Evolutionary conservation across 176 grass and related monocot genomes (phyloP).

Genomic region (Eleusine indica): DNA sequence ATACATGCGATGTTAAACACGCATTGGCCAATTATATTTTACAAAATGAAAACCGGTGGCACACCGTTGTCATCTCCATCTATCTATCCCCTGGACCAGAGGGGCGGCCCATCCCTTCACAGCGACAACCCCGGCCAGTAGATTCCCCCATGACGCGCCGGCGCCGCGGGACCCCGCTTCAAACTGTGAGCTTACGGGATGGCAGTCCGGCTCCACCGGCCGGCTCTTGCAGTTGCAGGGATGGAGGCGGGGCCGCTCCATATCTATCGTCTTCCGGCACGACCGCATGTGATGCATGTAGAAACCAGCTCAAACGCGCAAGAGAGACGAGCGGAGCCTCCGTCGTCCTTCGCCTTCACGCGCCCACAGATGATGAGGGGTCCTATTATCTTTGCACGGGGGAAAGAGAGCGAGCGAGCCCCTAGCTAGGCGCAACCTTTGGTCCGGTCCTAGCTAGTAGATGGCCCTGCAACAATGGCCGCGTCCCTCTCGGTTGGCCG

Average conservation of each 20-base stretch:
- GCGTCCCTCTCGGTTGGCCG: neutral
- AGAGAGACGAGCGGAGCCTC: neutral
- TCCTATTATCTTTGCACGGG: too few relatives aligned
- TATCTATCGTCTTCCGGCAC: constrained; percentile 6
- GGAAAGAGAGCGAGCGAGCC: too few relatives aligned
- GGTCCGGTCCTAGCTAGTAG: neutral
- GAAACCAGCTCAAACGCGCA: neutral
- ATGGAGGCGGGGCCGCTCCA: neutral
- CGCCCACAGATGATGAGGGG: neutral
- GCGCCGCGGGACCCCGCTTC: neutral
- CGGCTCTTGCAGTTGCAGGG: neutral
- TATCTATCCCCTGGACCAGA: constrained; percentile 15
- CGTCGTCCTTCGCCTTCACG: neutral
- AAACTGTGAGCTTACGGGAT: constrained; percentile 11
- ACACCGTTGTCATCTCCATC: constrained; percentile 26
- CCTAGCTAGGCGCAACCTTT: too few relatives aligned
- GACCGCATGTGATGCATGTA: constrained; percentile 16
- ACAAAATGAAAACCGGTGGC: neutral
- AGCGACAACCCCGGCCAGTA: neutral
- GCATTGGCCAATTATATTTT: neutral
- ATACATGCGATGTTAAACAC: constrained; percentile 25
- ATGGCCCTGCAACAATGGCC: neutral
- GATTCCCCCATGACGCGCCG: constrained; percentile 20
- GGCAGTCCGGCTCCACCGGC: constrained; percentile 10
- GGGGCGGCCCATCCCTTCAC: neutral